phyloP scores from a whole-genome alignment of 495 filamentous ascomycete species.

The Wilcoxina mikolae region DNA sequence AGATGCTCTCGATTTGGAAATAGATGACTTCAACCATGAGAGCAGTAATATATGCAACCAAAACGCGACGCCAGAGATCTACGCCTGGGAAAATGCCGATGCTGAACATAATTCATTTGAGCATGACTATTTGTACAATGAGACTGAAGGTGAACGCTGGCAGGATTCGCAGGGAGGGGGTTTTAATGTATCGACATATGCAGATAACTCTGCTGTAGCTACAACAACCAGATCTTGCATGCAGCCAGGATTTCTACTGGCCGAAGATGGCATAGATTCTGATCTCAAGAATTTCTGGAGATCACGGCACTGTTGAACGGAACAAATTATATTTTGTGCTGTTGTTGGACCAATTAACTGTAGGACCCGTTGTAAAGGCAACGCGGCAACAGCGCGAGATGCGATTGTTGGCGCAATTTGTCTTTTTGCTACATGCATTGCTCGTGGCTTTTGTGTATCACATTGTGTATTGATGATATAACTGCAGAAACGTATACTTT shows the following conservation, averaged over 20 bases:
- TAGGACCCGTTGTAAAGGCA: not conserved
- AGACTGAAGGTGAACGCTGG: not conserved
- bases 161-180: not conserved
- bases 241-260: not conserved
- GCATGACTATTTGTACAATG: not conserved
- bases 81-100: not conserved
- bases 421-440: not conserved
- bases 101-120: not conserved
- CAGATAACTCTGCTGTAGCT: not conserved
- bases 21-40: no score
- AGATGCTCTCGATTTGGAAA: not conserved
- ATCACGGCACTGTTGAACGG: not conserved
- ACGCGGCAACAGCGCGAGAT: not conserved
- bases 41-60: not conserved
- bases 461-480: not conserved
- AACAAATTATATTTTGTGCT: not conserved
- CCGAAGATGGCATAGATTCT: not conserved
- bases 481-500: not conserved
- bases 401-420: not conserved
- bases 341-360: not conserved
- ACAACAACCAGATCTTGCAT: not conserved
- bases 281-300: constrained; percentile 3
- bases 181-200: not conserved
- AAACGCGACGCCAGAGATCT: not conserved
- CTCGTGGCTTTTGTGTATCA: not conserved